Percentiles rank a stretch among this genome's conserved stretches.
phyloP scores from a whole-genome alignment of 1,139 yeast species.

The Hansenula anomala region DNA sequence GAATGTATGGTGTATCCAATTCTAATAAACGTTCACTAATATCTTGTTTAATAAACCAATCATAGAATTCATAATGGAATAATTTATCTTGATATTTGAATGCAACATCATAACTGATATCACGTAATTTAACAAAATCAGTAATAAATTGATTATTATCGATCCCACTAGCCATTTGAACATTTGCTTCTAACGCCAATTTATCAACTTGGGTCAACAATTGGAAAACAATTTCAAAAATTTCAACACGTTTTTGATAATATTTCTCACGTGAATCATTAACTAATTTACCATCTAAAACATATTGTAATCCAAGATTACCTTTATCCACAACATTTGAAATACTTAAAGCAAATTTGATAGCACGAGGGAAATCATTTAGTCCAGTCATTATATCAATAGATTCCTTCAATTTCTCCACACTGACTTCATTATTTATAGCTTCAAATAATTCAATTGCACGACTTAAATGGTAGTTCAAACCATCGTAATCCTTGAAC shows the following conservation, averaged over 20 bases:
- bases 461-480: constrained; percentile 63
- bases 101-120: constrained; percentile 70
- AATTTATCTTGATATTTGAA: constrained; percentile 70
- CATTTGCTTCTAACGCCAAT: constrained; percentile 51
- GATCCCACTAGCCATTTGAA: constrained; percentile 36
- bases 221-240: constrained; percentile 71
- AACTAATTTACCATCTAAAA: constrained; percentile 43
- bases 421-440: constrained; percentile 71
- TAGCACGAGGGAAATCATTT: constrained; percentile 80
- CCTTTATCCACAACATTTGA: constrained; percentile 66
- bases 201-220: constrained; percentile 70
- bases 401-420: constrained; percentile 80
- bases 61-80: constrained; percentile 88
- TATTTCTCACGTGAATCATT: constrained; percentile 42
- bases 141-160: constrained; percentile 21
- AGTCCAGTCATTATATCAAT: constrained; percentile 72
- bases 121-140: constrained; percentile 58
- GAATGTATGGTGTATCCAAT: constrained; percentile 74
- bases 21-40: constrained; percentile 73
- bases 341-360: constrained; percentile 73
- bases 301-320: constrained; percentile 49
- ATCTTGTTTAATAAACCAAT: constrained; percentile 84
- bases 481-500: constrained; percentile 62
- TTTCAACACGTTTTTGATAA: constrained; percentile 46
- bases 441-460: constrained; percentile 75